Evolutionary conservation across 176 grass and related monocot species (phyloP).

Genomic region (Secale cereale): DNA sequence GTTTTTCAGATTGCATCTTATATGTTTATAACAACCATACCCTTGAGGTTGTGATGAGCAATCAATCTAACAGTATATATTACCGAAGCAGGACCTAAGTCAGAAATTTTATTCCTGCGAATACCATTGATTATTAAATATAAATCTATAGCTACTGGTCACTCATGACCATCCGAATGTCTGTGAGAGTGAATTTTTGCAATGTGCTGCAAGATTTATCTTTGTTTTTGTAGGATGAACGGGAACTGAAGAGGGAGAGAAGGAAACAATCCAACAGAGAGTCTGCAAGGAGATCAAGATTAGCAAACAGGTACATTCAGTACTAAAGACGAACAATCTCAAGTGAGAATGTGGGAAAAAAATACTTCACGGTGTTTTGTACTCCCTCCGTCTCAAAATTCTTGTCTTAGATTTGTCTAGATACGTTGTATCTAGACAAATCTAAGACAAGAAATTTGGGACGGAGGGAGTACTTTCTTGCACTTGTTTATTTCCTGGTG

Average conservation of each 20-base stretch:
- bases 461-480: no score
- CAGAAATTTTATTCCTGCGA: neutral
- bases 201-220: neutral
- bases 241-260: conserved; percentile 79
- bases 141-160: neutral
- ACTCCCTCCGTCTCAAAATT: neutral
- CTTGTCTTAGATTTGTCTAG: no score
- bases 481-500: no score
- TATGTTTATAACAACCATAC: no score
- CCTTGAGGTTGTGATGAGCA: neutral
- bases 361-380: neutral
- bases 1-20: no score
- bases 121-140: neutral
- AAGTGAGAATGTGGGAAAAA: neutral
- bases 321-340: conserved; percentile 9
- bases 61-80: neutral
- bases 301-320: conserved; percentile 67
- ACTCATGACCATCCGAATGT: neutral
- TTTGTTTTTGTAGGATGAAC: conserved; percentile 57
- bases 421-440: no score
- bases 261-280: conserved; percentile 95
- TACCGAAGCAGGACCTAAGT: neutral
- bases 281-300: conserved; percentile 81
- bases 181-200: neutral
- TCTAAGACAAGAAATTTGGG: no score